phyloP scores from a whole-genome alignment of 345 rosid species.

The Adansonia digitata region DNA sequence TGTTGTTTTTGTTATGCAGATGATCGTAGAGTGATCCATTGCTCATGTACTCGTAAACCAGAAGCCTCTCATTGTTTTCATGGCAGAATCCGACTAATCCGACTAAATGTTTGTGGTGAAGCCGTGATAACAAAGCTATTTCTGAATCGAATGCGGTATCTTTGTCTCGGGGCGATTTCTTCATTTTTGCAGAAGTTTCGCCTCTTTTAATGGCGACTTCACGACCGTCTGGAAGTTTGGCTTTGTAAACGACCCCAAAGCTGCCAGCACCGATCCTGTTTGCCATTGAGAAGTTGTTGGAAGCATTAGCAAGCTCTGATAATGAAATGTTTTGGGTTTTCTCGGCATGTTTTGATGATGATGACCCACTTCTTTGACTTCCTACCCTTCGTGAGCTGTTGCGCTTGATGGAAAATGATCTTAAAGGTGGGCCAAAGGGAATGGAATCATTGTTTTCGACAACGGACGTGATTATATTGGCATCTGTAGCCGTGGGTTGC shows the following conservation, averaged over 20 bases:
- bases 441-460: conserved; percentile 12
- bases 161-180: conserved; percentile 35
- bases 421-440: conserved; percentile 15
- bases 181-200: conserved; percentile 16
- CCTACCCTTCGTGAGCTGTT: conserved; percentile 24
- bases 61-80: conserved; percentile 48
- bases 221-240: conserved; percentile 43
- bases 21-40: conserved; percentile 55
- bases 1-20: conserved; percentile 32
- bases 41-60: conserved; percentile 60
- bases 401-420: conserved; percentile 23
- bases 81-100: conserved; percentile 57
- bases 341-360: conserved; percentile 31
- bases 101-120: conserved; percentile 65
- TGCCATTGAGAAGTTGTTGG: conserved; percentile 37
- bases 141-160: conserved; percentile 57
- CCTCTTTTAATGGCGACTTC: conserved; percentile 64
- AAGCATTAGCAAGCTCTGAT: conserved; percentile 41
- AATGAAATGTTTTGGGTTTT: conserved; percentile 34
- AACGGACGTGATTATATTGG: not conserved
- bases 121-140: conserved; percentile 38
- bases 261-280: conserved; percentile 54
- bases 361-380: conserved; percentile 39
- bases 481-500: conserved; percentile 14
- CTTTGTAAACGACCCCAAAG: conserved; percentile 53